Percentiles rank a stretch among this genome's conserved stretches.
phyloP scores from a whole-genome alignment of 2,329 filamentous ascomycete genomes.

The Trichoderma afroharzianum region DNA sequence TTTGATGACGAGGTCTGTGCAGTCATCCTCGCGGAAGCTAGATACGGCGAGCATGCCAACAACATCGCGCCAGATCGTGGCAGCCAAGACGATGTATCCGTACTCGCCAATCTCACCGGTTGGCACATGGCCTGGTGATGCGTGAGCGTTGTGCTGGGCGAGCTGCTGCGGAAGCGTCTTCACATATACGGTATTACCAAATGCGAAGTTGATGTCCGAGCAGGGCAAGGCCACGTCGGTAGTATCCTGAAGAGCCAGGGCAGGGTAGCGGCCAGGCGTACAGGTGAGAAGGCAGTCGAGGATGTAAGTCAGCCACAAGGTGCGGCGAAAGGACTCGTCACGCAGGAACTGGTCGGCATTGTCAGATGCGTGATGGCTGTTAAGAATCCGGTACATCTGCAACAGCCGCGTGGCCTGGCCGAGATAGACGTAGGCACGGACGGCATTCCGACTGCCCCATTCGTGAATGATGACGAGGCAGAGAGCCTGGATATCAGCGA shows the following conservation, averaged over 20 bases:
- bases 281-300: constrained; percentile 60
- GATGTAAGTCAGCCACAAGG: constrained; percentile 60
- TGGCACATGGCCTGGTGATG: constrained; percentile 32
- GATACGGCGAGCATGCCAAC: constrained; percentile 55
- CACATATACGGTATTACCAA: constrained; percentile 56
- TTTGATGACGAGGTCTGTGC: constrained; percentile 47
- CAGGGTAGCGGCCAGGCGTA: constrained; percentile 57
- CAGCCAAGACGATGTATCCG: constrained; percentile 58
- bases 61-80: constrained; percentile 59
- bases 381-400: constrained; percentile 60
- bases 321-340: constrained; percentile 59
- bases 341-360: constrained; percentile 56
- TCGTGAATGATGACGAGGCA: constrained; percentile 61
- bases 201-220: constrained; percentile 60
- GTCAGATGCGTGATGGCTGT: constrained; percentile 50
- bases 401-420: constrained; percentile 62
- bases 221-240: constrained; percentile 56
- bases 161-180: constrained; percentile 50
- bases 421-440: constrained; percentile 60
- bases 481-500: constrained; percentile 59
- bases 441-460: constrained; percentile 59
- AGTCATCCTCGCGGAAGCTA: constrained; percentile 53
- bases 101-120: constrained; percentile 58
- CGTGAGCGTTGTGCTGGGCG: constrained; percentile 29
- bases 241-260: constrained; percentile 52